Percentiles rank a stretch among this genome's conserved stretches.
These are phyloP conservation scores for Marsdenia floribunda DNA, from an alignment of 257 asterid genomes.

Conservation along the genomic window DNA sequence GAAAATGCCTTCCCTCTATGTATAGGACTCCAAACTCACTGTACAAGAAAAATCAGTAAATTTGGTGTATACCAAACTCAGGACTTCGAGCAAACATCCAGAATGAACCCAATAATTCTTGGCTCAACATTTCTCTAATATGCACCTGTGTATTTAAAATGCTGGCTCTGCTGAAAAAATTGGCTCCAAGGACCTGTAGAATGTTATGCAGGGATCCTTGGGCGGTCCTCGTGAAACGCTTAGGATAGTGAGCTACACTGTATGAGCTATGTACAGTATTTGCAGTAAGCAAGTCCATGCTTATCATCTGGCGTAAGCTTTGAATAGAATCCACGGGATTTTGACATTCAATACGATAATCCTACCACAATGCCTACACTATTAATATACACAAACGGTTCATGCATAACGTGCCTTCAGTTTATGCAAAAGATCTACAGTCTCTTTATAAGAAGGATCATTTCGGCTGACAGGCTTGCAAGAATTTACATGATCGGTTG, in stretches of 20 bases:
- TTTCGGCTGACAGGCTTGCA: constrained; percentile 85
- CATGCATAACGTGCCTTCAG: constrained; percentile 49
- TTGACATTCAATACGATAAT: background rate
- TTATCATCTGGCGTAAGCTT: background rate
- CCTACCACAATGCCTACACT: constrained; percentile 3
- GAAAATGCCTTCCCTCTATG: background rate
- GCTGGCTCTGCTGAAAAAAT: constrained; percentile 1
- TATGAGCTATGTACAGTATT: background rate
- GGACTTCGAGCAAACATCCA: no score
- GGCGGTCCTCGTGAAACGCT: background rate
- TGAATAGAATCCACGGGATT: background rate
- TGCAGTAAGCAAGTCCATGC: background rate
- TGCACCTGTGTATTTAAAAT: background rate
- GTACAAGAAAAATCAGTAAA: constrained; percentile 3
- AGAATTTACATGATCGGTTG: constrained; percentile 93
- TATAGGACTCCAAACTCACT: background rate
- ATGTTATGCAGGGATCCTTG: background rate
- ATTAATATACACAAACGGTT: constrained; percentile 18
- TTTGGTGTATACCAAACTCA: no score
- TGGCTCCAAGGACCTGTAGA: background rate
- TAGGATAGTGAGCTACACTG: background rate
- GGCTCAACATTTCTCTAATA: background rate
- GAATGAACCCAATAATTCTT: background rate
- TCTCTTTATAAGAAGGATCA: constrained; percentile 87
- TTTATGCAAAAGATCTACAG: constrained; percentile 70